phyloP scores from a whole-genome alignment of 2,329 filamentous ascomycete species.

The Stemphylium lycopersici region DNA sequence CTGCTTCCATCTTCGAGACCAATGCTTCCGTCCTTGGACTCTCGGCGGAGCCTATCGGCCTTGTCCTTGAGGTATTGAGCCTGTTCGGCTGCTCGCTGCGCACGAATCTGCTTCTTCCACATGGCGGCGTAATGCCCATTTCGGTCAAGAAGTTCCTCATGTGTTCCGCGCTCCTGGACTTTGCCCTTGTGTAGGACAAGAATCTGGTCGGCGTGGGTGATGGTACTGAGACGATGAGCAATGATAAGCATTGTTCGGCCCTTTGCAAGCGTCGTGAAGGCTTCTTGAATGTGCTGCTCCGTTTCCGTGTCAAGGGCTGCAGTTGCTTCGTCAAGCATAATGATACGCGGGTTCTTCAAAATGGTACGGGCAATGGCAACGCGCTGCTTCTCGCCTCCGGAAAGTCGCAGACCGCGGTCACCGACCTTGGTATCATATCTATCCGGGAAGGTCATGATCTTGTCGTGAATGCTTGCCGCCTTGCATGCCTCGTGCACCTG shows the following conservation, averaged over 20 bases:
- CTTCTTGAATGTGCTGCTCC: conserved; percentile 89
- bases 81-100: conserved; percentile 57
- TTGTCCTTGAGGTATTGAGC: conserved; percentile 57
- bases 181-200: conserved; percentile 61
- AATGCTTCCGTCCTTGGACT: conserved; percentile 53
- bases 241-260: conserved; percentile 95
- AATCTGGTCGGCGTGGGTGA: conserved; percentile 62
- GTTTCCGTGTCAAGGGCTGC: conserved; percentile 91
- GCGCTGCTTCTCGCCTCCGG: conserved; percentile 90
- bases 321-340: conserved; percentile 91
- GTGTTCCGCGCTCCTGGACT: conserved; percentile 59
- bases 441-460: conserved; percentile 87
- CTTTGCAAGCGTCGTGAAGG: conserved; percentile 78
- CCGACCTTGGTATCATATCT: conserved; percentile 89
- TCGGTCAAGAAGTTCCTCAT: conserved; percentile 56
- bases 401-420: conserved; percentile 83
- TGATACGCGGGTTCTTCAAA: conserved; percentile 88
- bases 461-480: conserved; percentile 90
- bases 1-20: conserved; percentile 48
- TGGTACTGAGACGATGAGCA: conserved; percentile 70
- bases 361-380: conserved; percentile 94
- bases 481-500: conserved; percentile 82
- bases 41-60: conserved; percentile 55
- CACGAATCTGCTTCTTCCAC: conserved; percentile 61
- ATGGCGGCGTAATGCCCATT: conserved; percentile 56